Evolutionary conservation across 2,329 filamentous ascomycete genomes (phyloP), one percentile per base, ranked within the genome.

Genomic region (Tolypocladium tundrense): DNA sequence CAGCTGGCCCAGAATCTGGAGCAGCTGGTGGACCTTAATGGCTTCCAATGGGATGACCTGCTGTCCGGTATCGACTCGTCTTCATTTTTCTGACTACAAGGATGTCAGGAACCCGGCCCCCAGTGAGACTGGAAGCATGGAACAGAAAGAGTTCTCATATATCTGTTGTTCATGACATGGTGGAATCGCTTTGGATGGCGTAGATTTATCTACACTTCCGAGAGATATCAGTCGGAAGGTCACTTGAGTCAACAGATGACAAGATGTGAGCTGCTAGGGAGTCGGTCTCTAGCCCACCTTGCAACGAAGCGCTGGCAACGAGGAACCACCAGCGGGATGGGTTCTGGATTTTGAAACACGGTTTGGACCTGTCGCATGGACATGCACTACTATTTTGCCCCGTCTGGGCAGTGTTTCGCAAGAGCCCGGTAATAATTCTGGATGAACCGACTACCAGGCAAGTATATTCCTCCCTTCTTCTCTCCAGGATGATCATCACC

Each of bases 31-130:
- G 48, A 51, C 19, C 48, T 51, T 19, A 31, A 51, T 35, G 31
- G 31, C 10, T 51, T 51, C 48, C 31, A 51, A 21, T 51, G 48
- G 48, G 48, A 51, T 21, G 48, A 51, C 13, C 19, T 51, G 16
- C 8, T 51, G 3, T 51, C 48, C 10, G 48, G 48, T 3, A 35
- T 51, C 11, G 48, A 51, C 31, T 51, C 48, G 19, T 51, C 48
- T 51, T 51, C 48, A 4, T 51, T 51, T 13, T 51, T 51, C 31
- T 51, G 48, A 51, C 27, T 35, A n/a, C 3, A 51, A 13, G 48
- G 16, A 35, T 21, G 4, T 35, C 48, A 35, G 48, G 10, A 35
- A n/a, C 48, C 5, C 16, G 7, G n/a, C 5, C 5, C 16, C 8
- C 16, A 27, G 19, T 51, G 48, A 33, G 16, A 33, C 9, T 19